Conservation (phyloP, 2,329 filamentous ascomycete genomes). For the Xylariales sp. region DNA sequence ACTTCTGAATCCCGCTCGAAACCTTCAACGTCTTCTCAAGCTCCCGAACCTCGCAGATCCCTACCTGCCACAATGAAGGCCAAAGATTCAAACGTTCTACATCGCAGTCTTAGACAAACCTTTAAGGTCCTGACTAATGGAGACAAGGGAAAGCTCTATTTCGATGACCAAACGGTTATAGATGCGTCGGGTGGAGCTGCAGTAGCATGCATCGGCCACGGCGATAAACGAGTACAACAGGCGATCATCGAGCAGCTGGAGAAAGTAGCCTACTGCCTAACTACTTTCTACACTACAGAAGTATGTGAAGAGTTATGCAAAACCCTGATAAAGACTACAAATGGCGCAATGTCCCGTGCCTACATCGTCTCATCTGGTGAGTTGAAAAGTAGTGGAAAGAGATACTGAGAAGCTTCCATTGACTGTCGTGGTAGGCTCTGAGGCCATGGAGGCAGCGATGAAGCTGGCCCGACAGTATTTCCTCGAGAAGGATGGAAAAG, state of each 20-base stretch:
- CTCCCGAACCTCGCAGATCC: no score
- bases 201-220: conserved; percentile 42
- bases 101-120: conserved; percentile 28
- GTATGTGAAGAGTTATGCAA: conserved; percentile 34
- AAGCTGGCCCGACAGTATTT: conserved; percentile 60
- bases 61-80: conserved; percentile 3
- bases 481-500: conserved; percentile 44
- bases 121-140: conserved; percentile 28
- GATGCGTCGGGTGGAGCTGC: conserved; percentile 42
- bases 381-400: conserved; percentile 4
- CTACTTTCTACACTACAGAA: conserved; percentile 34
- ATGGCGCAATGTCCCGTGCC: conserved; percentile 26
- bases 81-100: conserved; percentile 30
- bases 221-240: conserved; percentile 32
- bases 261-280: conserved; percentile 36
- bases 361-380: conserved; percentile 31
- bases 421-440: conserved; percentile 42
- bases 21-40: no score
- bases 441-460: conserved; percentile 58
- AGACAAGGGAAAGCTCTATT: conserved; percentile 32
- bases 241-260: conserved; percentile 36
- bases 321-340: conserved; percentile 20
- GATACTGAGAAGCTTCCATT: not conserved
- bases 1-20: no score
- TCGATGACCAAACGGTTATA: conserved; percentile 34